Base-by-base conservation (phyloP, 2,329 filamentous ascomycete species). In the Penicillium nordicum region DNA sequence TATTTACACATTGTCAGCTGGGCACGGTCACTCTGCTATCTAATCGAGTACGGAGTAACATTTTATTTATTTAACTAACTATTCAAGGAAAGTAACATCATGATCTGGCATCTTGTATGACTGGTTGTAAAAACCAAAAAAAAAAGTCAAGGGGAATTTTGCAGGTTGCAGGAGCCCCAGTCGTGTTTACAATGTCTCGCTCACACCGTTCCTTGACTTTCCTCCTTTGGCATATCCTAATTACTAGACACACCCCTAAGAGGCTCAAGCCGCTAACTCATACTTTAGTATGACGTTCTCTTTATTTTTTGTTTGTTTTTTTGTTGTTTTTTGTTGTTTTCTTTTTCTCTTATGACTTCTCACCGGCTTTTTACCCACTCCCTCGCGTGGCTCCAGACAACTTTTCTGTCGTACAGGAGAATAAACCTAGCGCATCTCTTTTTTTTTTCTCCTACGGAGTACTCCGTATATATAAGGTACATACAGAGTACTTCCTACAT, bases 341-440 rank as follows among this genome's bases (percentile, higher is more conserved):
- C 1, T 21, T n/a, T 42, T 30, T 32, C 14, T 32, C 12, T 32
- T 25, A 12, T 25, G 25, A 25, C 30, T 25, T 58, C 62, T 62
- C 63, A 65, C 61, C 61, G 63, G 57, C 53, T 60, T 59, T 64
- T 64, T 44, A 43, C 50, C 57, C 60, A 49, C 49, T 60, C 56
- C 45, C 57, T 63, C 62, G 61, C 62, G 59, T 62, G 61, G 62
- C 55, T 46, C 52, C 57, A 59, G 52, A 52, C 44, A 50, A 47
- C 46, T 48, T 46, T 54, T 59, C 54, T 59, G 61, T 61, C 55
- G 55, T 61, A 60, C 55, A 63, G 57, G 40, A 53, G 27, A 54
- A 56, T 27, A 30, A 21, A 59, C 57, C 50, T 57, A 60, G 40
- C 36, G 47, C 50, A 52, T 55, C 53, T 40, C 21, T 27, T 30